Conservation (phyloP, 306 rosid species). For the Vigna radiata region DNA sequence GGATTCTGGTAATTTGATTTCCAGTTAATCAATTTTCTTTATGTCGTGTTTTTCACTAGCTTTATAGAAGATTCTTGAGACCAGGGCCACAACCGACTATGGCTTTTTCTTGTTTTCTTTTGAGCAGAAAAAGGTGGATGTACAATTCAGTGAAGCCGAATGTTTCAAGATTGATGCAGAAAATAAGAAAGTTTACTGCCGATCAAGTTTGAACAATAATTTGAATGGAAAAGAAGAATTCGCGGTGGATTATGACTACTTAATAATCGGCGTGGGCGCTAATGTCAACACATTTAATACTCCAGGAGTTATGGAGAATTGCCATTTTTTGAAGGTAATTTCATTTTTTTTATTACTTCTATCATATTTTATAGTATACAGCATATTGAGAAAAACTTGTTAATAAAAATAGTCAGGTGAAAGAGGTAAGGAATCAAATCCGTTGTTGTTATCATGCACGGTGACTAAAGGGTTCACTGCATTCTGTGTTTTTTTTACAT, state of each 20-base stretch:
- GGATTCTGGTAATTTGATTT: not conserved
- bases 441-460: conserved; percentile 1
- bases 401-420: not conserved
- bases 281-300: conserved; percentile 95
- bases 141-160: conserved; percentile 80
- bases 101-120: conserved; percentile 27
- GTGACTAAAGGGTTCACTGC: not conserved
- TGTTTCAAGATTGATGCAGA: conserved; percentile 89
- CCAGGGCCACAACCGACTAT: conserved; percentile 12
- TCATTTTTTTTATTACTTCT: conserved; percentile 25
- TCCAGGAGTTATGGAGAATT: conserved; percentile 92
- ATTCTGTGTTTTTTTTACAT: conserved; percentile 24
- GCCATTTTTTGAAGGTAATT: conserved; percentile 91
- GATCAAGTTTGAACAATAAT: conserved; percentile 59
- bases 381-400: conserved; percentile 1
- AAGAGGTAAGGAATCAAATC: not conserved
- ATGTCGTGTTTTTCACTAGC: not conserved
- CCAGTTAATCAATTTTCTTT: not conserved
- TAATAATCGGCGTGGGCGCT: conserved; percentile 81
- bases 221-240: conserved; percentile 74
- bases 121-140: conserved; percentile 70
- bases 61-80: conserved; percentile 1
- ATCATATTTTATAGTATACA: not conserved
- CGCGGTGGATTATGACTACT: conserved; percentile 80
- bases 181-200: conserved; percentile 81